A percentile compares a stretch with the other conserved stretches of the same genome.
phyloP scores from a whole-genome alignment of 2,329 filamentous ascomycete species.

The Pseudocercospora macadamiae region DNA sequence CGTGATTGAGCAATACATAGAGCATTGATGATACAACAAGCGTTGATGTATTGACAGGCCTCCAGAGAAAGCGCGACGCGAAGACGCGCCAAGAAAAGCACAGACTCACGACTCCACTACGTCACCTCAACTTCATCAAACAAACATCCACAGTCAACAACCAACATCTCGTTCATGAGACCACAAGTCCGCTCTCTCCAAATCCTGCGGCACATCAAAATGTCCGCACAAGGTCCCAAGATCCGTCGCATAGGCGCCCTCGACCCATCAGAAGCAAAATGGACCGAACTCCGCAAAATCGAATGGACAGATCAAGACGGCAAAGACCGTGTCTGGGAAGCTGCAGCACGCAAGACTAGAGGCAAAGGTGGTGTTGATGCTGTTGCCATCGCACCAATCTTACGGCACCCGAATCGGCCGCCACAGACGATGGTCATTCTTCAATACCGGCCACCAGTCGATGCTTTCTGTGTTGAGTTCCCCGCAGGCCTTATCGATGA shows the following conservation, averaged over 20 bases:
- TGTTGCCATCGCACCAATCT: conserved; percentile 60
- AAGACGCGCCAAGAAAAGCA: not conserved
- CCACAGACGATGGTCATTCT: conserved; percentile 59
- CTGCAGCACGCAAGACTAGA: conserved; percentile 55
- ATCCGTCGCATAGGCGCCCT: conserved; percentile 55
- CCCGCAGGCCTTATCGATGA: conserved; percentile 63
- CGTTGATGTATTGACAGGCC: not conserved
- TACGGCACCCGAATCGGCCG: conserved; percentile 51
- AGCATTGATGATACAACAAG: not conserved
- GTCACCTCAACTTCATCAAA: not conserved
- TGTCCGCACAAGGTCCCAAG: conserved; percentile 42
- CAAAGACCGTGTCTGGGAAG: conserved; percentile 53
- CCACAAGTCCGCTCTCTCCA: conserved; percentile 19
- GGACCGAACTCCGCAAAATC: conserved; percentile 60
- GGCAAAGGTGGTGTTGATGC: conserved; percentile 61
- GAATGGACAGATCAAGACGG: conserved; percentile 46
- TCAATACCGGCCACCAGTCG: conserved; percentile 62
- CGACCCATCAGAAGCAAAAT: conserved; percentile 56
- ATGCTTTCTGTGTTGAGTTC: conserved; percentile 62
- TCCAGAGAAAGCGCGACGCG: not conserved
- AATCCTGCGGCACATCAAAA: conserved; percentile 25
- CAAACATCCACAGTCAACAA: not conserved
- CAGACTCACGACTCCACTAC: not conserved
- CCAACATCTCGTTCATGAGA: not conserved
- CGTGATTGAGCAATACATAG: too few species aligned